Conservation (phyloP, 148 eudicot species). For the Mesembryanthemum crystallinum region DNA sequence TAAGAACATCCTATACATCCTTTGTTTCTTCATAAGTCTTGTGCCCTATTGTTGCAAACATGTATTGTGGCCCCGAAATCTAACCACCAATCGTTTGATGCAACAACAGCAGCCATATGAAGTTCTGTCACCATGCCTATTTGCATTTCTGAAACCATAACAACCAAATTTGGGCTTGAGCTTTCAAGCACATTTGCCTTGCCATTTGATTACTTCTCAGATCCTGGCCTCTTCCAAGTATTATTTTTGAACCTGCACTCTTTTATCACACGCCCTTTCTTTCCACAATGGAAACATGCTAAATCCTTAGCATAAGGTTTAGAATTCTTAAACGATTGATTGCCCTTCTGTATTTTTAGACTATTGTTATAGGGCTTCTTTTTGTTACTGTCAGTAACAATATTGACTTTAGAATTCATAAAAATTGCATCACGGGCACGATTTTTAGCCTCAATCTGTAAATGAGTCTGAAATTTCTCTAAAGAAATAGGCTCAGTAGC, state of each 20-base stretch:
- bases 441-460: no score
- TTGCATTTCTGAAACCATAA: background rate
- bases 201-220: background rate
- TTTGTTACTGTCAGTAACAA: background rate
- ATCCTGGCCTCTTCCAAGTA: background rate
- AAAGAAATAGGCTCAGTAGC: no score
- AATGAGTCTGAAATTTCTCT: no score
- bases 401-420: background rate
- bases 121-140: background rate
- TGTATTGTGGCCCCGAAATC: no score
- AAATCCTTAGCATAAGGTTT: background rate
- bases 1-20: no score
- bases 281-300: background rate
- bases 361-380: background rate
- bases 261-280: background rate
- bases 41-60: no score
- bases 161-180: background rate
- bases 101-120: background rate
- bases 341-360: no score
- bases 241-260: background rate
- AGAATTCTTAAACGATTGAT: background rate
- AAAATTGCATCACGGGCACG: background rate
- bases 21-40: no score
- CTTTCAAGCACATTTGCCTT: background rate
- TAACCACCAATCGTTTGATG: background rate